phyloP scores from a whole-genome alignment of 1,284 basidiomycete genomes.

The Ceratobasidium sp. region DNA sequence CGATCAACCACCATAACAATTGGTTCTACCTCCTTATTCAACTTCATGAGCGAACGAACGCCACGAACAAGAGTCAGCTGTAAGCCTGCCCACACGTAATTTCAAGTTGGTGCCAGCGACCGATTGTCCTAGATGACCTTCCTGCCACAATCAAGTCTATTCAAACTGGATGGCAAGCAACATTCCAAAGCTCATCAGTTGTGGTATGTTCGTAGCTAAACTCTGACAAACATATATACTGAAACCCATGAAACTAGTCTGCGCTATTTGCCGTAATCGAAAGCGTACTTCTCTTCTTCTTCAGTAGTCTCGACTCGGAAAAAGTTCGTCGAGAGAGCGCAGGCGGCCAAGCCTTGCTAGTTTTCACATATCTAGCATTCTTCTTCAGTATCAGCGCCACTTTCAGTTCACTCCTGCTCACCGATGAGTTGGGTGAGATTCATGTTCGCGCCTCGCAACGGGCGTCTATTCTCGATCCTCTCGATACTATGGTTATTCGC shows the following conservation, averaged over 20 bases:
- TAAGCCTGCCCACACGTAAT: neutral
- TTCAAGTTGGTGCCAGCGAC: neutral
- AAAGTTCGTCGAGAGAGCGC: neutral
- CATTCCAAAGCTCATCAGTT: slow-evolving; percentile 24
- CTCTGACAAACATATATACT: neutral
- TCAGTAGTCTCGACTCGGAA: neutral
- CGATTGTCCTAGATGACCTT: slow-evolving; percentile 1
- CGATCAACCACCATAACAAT: neutral
- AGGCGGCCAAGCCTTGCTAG: neutral
- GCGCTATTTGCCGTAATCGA: slow-evolving; percentile 20
- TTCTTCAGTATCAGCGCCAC: slow-evolving; percentile 26
- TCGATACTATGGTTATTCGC: neutral
- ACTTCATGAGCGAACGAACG: neutral
- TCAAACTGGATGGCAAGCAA: slow-evolving; percentile 13
- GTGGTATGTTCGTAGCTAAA: neutral
- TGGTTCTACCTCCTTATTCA: neutral
- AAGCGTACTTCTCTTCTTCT: slow-evolving; percentile 3
- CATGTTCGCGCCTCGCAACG: slow-evolving; percentile 10
- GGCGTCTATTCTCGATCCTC: neutral
- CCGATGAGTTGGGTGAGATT: slow-evolving; percentile 17
- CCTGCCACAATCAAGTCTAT: slow-evolving; percentile 28
- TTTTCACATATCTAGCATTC: slow-evolving; percentile 19
- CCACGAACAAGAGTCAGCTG: slow-evolving; percentile 11
- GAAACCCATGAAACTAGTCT: neutral
- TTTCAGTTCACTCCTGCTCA: slow-evolving; percentile 12